Evolutionary conservation across 176 grass and related monocot genomes (phyloP).

Genomic region (Musa schizocarpa): DNA sequence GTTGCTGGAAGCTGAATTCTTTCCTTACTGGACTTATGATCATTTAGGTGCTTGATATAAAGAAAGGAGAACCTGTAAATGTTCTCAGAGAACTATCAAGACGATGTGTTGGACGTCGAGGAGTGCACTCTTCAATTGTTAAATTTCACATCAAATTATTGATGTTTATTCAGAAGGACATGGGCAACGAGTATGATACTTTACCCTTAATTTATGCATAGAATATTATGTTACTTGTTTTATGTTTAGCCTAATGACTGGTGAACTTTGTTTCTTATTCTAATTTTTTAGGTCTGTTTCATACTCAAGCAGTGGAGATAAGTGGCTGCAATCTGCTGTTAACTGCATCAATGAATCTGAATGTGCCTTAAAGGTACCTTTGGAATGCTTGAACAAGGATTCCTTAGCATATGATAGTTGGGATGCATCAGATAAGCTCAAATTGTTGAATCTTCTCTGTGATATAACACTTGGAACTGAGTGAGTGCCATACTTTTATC

Average conservation of each 20-base stretch:
- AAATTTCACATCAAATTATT: conserved; percentile 70
- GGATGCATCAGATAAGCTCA: conserved; percentile 45
- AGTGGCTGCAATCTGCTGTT: conserved; percentile 45
- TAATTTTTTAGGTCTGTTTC: conserved; percentile 36
- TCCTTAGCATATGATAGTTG: conserved; percentile 60
- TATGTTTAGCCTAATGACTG: not conserved
- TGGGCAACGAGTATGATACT: conserved; percentile 47
- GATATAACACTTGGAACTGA: conserved; percentile 58
- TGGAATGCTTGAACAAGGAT: conserved; percentile 36
- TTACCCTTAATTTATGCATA: not conserved
- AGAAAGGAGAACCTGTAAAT: conserved; percentile 58
- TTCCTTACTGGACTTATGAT: not conserved
- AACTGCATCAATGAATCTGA: conserved; percentile 44
- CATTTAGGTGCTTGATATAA: conserved; percentile 59
- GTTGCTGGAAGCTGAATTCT: too few species aligned
- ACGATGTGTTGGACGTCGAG: conserved; percentile 45
- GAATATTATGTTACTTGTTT: not conserved
- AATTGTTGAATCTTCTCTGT: conserved; percentile 74
- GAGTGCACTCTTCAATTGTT: conserved; percentile 29
- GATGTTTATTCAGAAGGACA: conserved; percentile 52
- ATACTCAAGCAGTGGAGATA: conserved; percentile 45
- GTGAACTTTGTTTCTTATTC: conserved; percentile 13
- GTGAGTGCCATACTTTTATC: conserved; percentile 33
- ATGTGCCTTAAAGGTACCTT: conserved; percentile 29
- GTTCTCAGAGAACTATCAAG: conserved; percentile 59